A percentile compares a stretch with the other conserved stretches of the same genome.
These are phyloP conservation scores for Wallacemonas sp. DNA, from an alignment of 208 protist species.

Conservation along the genomic window DNA sequence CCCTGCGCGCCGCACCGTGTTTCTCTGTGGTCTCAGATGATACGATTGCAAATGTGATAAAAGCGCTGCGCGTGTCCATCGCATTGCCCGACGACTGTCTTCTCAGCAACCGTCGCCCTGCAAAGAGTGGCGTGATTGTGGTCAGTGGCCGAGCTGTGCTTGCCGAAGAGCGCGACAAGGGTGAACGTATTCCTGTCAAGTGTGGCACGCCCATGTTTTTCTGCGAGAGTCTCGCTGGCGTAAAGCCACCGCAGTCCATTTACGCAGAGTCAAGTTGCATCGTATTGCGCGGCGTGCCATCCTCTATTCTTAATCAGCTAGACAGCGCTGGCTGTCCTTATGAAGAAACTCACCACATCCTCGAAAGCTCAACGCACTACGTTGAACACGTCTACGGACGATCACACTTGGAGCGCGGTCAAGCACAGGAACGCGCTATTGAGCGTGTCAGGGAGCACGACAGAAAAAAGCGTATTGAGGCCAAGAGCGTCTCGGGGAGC, in stretches of 20 bases:
- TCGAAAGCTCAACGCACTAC: conserved; percentile 30
- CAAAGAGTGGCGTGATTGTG: conserved; percentile 32
- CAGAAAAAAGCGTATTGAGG: neutral
- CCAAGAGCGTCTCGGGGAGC: too few species aligned
- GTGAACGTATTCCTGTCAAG: conserved; percentile 8
- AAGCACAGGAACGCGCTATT: conserved; percentile 39
- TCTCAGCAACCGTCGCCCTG: conserved; percentile 13
- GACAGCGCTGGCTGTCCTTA: conserved; percentile 12
- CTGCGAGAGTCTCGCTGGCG: conserved; percentile 46
- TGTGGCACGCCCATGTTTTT: conserved; percentile 47
- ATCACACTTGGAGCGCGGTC: conserved; percentile 18
- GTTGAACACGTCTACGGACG: conserved; percentile 33
- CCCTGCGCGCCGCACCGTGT: conserved; percentile 34
- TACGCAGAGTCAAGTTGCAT: conserved; percentile 37
- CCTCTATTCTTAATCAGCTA: conserved; percentile 17
- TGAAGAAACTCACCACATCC: conserved; percentile 23
- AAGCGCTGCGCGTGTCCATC: conserved; percentile 34
- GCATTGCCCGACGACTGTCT: conserved; percentile 41
- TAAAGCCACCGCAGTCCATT: conserved; percentile 25
- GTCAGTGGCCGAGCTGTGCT: conserved; percentile 19
- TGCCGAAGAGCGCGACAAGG: neutral
- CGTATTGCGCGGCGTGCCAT: conserved; percentile 31
- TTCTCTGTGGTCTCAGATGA: conserved; percentile 41
- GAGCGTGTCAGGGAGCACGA: conserved; percentile 30
- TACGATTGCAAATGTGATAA: conserved; percentile 27